Percentiles rank a stretch among this genome's conserved stretches.
These are phyloP conservation scores for Ocimum tenuiflorum DNA, from an alignment of 257 asterid genomes.

Conservation along the genomic window DNA sequence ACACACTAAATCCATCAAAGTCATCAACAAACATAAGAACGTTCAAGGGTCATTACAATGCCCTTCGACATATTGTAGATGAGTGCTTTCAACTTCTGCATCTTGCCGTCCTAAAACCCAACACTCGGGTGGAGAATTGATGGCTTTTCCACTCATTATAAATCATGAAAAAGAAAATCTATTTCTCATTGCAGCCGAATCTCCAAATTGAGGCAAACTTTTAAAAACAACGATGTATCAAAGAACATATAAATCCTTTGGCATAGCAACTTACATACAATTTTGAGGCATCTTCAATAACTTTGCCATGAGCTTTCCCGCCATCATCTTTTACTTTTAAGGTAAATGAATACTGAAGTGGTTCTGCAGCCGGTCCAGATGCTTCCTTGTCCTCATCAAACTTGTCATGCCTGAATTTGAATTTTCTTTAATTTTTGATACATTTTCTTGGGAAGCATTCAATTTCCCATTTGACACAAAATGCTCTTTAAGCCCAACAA, in stretches of 20 bases:
- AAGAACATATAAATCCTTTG: slow-evolving; percentile 24
- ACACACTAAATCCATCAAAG: neutral
- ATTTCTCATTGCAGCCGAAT: slow-evolving; percentile 4
- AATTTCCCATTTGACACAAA: neutral
- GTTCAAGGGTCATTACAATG: neutral
- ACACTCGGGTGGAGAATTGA: neutral
- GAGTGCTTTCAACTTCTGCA: neutral
- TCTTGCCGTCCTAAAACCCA: slow-evolving; percentile 3
- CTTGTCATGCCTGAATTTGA: neutral
- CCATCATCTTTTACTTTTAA: slow-evolving; percentile 16
- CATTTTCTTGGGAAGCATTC: slow-evolving; percentile 10
- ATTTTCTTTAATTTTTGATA: slow-evolving; percentile 22
- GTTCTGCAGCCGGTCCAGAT: slow-evolving; percentile 16
- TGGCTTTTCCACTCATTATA: neutral
- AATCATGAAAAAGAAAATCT: neutral
- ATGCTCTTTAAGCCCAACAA: neutral
- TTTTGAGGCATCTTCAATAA: slow-evolving; percentile 51
- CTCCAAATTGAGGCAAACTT: neutral
- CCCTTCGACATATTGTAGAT: neutral
- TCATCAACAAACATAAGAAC: neutral
- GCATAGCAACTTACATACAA: slow-evolving; percentile 81
- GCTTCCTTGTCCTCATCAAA: neutral
- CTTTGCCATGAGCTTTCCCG: slow-evolving; percentile 29
- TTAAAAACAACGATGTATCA: neutral
- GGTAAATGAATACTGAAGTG: slow-evolving; percentile 11